phyloP scores from a whole-genome alignment of 192 early-diverging fungal genomes.

The Umbelopsis isabellina region DNA sequence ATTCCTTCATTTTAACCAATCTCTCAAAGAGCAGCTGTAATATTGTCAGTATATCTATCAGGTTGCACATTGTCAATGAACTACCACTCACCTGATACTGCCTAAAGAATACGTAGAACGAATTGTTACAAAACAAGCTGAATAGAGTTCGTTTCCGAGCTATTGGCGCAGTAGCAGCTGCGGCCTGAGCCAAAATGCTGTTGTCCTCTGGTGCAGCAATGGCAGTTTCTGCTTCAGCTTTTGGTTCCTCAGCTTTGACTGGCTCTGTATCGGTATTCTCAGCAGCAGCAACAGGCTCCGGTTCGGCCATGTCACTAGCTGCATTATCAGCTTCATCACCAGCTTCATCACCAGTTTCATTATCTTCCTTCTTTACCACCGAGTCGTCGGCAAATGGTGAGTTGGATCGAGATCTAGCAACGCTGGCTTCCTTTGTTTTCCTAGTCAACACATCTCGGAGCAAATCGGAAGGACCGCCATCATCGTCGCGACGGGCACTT shows the following conservation, averaged over 20 bases:
- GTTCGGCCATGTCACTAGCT: background rate
- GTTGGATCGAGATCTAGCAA: background rate
- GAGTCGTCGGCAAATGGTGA: conserved; percentile 43
- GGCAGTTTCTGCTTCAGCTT: conserved; percentile 33
- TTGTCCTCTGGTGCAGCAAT: conserved; percentile 31
- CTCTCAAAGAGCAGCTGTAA: conserved; percentile 25
- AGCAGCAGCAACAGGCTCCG: conserved; percentile 27
- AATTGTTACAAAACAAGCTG: conserved; percentile 87
- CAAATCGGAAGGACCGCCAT: conserved; percentile 40
- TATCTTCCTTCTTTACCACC: conserved; percentile 45
- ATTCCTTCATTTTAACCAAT: conserved; percentile 6
- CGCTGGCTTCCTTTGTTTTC: conserved; percentile 23
- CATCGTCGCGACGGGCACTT: conserved; percentile 25
- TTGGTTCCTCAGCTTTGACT: conserved; percentile 33
- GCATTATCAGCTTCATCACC: conserved; percentile 32
- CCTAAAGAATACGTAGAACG: conserved; percentile 88
- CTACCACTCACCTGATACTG: conserved; percentile 68
- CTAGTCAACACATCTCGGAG: conserved; percentile 42
- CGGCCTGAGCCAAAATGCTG: conserved; percentile 40
- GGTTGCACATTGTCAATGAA: background rate
- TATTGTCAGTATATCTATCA: background rate
- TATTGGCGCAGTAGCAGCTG: conserved; percentile 30
- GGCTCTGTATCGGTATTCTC: background rate
- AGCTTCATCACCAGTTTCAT: conserved; percentile 34
- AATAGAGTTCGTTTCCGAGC: conserved; percentile 41